phyloP scores from a whole-genome alignment of 805 yeast species.

The Candida ponderosae region DNA sequence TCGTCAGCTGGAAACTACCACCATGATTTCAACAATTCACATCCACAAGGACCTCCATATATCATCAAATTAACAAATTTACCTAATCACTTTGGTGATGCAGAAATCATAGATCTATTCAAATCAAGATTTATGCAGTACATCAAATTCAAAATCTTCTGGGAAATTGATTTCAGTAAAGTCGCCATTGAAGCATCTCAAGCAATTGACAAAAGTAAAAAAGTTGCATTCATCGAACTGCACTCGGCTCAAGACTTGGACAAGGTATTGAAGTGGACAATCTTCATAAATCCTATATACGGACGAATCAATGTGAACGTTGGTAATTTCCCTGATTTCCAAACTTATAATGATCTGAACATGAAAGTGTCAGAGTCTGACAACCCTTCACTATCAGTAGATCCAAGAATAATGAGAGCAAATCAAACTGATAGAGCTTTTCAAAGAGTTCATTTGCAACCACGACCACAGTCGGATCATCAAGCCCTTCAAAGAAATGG shows the following conservation, averaged over 20 bases:
- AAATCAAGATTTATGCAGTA: slow-evolving; percentile 52
- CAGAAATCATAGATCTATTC: slow-evolving; percentile 51
- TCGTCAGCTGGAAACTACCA: not conserved
- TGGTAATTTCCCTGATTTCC: slow-evolving; percentile 19
- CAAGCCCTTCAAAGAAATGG: too few species aligned
- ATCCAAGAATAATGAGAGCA: not conserved
- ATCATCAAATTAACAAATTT: slow-evolving; percentile 56
- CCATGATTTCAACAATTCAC: not conserved
- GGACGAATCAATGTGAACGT: slow-evolving; percentile 22
- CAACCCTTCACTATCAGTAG: slow-evolving; percentile 14
- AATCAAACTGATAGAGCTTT: not conserved
- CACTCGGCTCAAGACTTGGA: slow-evolving; percentile 41
- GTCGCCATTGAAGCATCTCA: slow-evolving; percentile 10
- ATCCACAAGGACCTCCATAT: slow-evolving; percentile 41
- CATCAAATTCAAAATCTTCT: slow-evolving; percentile 53
- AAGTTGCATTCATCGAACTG: slow-evolving; percentile 60
- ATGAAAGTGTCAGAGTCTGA: slow-evolving; percentile 12
- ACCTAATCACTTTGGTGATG: slow-evolving; percentile 45
- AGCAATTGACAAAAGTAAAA: slow-evolving; percentile 28
- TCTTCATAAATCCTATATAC: slow-evolving; percentile 32
- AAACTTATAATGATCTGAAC: slow-evolving; percentile 14
- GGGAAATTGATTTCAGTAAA: slow-evolving; percentile 37
- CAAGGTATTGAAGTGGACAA: slow-evolving; percentile 52
- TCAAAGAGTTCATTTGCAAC: not conserved
- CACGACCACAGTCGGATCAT: not conserved